Percentiles rank a stretch among this genome's conserved stretches.
Evolutionary conservation across 2,329 filamentous ascomycete species (phyloP).

Genomic region (Colletotrichum zoysiae): DNA sequence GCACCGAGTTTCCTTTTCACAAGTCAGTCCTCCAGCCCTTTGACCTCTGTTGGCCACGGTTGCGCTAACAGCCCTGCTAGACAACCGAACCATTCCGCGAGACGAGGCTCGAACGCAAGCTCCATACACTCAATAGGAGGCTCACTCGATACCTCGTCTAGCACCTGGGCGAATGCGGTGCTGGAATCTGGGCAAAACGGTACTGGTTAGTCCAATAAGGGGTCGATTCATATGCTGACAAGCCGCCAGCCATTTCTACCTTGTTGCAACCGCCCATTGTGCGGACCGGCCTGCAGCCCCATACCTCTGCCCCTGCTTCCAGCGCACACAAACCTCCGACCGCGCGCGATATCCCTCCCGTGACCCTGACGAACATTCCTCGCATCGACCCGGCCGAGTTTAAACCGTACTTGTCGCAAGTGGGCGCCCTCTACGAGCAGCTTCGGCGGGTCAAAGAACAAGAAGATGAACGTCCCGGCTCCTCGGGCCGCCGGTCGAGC

Average conservation of each 20-base stretch:
- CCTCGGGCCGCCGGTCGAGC: slow-evolving; percentile 50
- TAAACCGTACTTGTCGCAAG: slow-evolving; percentile 84
- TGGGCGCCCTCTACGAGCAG: slow-evolving; percentile 89
- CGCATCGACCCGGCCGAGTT: slow-evolving; percentile 86
- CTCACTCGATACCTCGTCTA: slow-evolving; percentile 78
- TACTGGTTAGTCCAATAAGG: slow-evolving; percentile 49
- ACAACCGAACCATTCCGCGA: slow-evolving; percentile 62
- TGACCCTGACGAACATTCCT: slow-evolving; percentile 88
- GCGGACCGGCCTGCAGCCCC: slow-evolving; percentile 85
- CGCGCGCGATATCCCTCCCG: slow-evolving; percentile 90
- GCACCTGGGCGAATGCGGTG: slow-evolving; percentile 66
- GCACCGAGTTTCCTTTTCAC: slow-evolving; percentile 70
- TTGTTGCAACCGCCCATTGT: slow-evolving; percentile 92
- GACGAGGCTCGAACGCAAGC: slow-evolving; percentile 87
- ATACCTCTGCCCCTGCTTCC: slow-evolving; percentile 77
- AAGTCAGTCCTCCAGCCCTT: slow-evolving; percentile 57
- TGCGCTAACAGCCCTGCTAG: slow-evolving; percentile 46
- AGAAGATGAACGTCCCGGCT: slow-evolving; percentile 67
- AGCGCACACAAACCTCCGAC: slow-evolving; percentile 86
- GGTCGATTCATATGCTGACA: slow-evolving; percentile 15
- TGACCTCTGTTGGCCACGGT: slow-evolving; percentile 15
- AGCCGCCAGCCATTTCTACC: slow-evolving; percentile 82
- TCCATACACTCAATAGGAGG: slow-evolving; percentile 90
- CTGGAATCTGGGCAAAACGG: slow-evolving; percentile 87
- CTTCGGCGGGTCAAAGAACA: slow-evolving; percentile 86